These are phyloP conservation scores for Boletellus ananiceps DNA, from an alignment of 768 basidiomycete genomes.

Conservation along the genomic window DNA sequence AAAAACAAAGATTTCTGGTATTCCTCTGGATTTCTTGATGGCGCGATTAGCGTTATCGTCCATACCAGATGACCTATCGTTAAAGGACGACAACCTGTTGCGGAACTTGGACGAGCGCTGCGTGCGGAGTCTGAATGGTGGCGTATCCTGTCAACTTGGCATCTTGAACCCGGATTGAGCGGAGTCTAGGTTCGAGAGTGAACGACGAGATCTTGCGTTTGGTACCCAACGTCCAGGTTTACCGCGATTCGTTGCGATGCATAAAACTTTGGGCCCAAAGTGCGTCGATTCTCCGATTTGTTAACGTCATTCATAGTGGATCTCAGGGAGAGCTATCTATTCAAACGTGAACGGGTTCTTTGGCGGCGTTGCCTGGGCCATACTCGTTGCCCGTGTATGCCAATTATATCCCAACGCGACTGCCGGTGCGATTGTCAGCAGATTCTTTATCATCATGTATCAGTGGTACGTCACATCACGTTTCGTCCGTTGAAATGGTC, in stretches of 20 bases:
- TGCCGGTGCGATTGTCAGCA: slow-evolving; percentile 92
- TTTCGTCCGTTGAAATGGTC: neutral
- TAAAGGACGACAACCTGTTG: slow-evolving; percentile 87
- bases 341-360: slow-evolving; percentile 97
- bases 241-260: slow-evolving; percentile 90
- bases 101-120: slow-evolving; percentile 92
- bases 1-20: slow-evolving; percentile 84
- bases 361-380: slow-evolving; percentile 98
- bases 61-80: slow-evolving; percentile 87
- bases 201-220: slow-evolving; percentile 94
- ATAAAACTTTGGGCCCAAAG: slow-evolving; percentile 98
- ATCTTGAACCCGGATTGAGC: slow-evolving; percentile 10
- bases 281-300: slow-evolving; percentile 37
- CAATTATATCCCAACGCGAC: slow-evolving; percentile 95
- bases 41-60: slow-evolving; percentile 80
- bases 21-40: slow-evolving; percentile 93
- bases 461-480: slow-evolving; percentile 68
- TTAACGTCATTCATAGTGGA: slow-evolving; percentile 6
- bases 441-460: slow-evolving; percentile 98
- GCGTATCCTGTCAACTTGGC: slow-evolving; percentile 4
- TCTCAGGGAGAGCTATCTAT: slow-evolving; percentile 87
- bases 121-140: slow-evolving; percentile 91
- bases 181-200: slow-evolving; percentile 75
- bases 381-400: slow-evolving; percentile 98
- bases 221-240: slow-evolving; percentile 91